A percentile compares a stretch with the other conserved stretches of the same genome.
Conservation (phyloP, 2,329 filamentous ascomycete species). For the Torrubiellomyces zombiae region DNA sequence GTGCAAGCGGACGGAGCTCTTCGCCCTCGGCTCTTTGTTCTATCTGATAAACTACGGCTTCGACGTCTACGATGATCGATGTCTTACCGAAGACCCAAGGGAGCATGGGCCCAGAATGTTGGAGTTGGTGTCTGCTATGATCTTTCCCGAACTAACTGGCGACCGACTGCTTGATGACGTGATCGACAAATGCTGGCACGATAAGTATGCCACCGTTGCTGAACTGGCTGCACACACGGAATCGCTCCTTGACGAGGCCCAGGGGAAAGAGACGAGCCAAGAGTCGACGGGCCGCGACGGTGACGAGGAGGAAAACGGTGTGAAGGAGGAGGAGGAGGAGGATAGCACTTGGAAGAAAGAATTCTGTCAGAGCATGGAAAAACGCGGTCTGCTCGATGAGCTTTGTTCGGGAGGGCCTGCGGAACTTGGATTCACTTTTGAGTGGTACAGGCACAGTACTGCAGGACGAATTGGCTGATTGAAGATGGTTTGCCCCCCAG, state of each 20-base stretch:
- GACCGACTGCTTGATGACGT: slow-evolving; percentile 1
- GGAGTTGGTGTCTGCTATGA: slow-evolving; percentile 1
- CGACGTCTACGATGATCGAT: slow-evolving; percentile 1
- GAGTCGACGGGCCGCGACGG: background rate
- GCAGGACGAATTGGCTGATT: background rate
- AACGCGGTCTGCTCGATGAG: slow-evolving; percentile 1
- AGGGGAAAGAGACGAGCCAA: background rate
- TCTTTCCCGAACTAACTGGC: slow-evolving; percentile 1
- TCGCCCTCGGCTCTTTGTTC: slow-evolving; percentile 1
- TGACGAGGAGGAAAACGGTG: background rate
- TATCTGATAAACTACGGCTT: slow-evolving; percentile 2
- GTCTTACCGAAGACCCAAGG: slow-evolving; percentile 1
- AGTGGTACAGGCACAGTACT: slow-evolving; percentile 1
- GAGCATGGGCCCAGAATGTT: slow-evolving; percentile 1
- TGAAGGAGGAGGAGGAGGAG: background rate
- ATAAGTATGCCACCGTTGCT: slow-evolving; percentile 1
- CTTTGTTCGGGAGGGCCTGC: slow-evolving; percentile 1
- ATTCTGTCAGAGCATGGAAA: slow-evolving; percentile 1
- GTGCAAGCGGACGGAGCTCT: background rate
- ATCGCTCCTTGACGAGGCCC: background rate
- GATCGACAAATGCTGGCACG: slow-evolving; percentile 1
- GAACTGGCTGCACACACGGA: slow-evolving; percentile 1
- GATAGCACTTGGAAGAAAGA: background rate
- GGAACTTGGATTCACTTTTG: slow-evolving; percentile 1
- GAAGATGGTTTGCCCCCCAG: slow-evolving; percentile 1